Evolutionary conservation across 2,329 filamentous ascomycete species (phyloP), one percentile per base, ranked within the genome.

Genomic region (Raffaelea deltoideospora): DNA sequence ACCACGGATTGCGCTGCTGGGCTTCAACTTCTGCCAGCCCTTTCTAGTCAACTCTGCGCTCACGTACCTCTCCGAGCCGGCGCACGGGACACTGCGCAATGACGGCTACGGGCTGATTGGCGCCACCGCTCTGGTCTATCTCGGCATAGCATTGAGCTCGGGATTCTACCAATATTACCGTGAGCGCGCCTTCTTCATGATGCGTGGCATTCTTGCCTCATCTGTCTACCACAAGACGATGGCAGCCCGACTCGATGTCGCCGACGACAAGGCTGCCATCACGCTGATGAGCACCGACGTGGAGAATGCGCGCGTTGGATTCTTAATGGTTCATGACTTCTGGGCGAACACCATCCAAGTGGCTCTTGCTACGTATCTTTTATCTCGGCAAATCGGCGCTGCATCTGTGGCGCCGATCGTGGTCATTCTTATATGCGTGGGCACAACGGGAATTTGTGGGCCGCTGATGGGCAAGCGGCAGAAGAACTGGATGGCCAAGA

Each of bases 71-170:
- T 44, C 53, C 2, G 39, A 47, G 8, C 39, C 43, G 0, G 18
- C 33, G 8, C 34, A 33, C 4, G 17, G 34, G 0, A 37, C 41
- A 0, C 41, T 41, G 0, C 40, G 44, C 1, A 56, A 52, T 23
- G 38, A 49, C 13, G 54, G 59, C 2, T 63, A 61, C 39, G 61
- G 61, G 0, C 51, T 64, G 5, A 60, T 67, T 10, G 62, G 55
- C 2, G 61, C 59, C 3, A 49, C 51, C 0, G 42, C 55, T 1
- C 34, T 63, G 3, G 55, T 62, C 4, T 67, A 64, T 40, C 19
- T 43, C 0, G 56, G 59, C 10, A 57, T 64, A 17, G 57, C 60
- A 3, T 13, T 64, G 3, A 59, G 58, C 1, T 48, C 47, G 1
- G 54, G 55, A 0, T 45, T 62, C n/a, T 63, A 57, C 40, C 52